phyloP scores from a whole-genome alignment of 164 flowering plant genomes.

The Dillenia suffruticosa region DNA sequence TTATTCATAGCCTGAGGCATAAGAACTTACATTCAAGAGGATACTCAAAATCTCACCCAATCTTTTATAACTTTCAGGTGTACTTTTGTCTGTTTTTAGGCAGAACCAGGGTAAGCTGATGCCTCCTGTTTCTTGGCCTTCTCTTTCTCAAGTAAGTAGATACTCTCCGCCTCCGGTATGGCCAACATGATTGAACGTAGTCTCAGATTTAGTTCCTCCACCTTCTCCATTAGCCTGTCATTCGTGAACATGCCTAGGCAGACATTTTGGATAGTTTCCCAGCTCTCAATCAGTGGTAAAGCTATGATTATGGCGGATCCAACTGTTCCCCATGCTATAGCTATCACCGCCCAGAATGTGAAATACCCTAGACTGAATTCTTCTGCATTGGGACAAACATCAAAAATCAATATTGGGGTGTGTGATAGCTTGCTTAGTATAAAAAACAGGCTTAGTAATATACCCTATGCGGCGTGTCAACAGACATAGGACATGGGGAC shows the following conservation, averaged over 20 bases:
- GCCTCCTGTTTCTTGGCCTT: constrained; percentile 29
- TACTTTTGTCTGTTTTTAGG: neutral
- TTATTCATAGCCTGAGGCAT: too few relatives aligned
- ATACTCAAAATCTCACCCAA: too few relatives aligned
- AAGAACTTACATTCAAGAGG: too few relatives aligned
- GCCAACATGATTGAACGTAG: constrained; percentile 49
- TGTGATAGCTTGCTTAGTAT: too few relatives aligned
- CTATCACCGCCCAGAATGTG: constrained; percentile 88
- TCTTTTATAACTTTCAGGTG: too few relatives aligned
- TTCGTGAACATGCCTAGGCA: constrained; percentile 80
- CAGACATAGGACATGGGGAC: too few relatives aligned
- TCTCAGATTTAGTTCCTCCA: constrained; percentile 63
- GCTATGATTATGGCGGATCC: constrained; percentile 79
- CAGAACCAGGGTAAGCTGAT: constrained; percentile 7
- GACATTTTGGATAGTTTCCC: constrained; percentile 62
- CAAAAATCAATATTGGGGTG: neutral
- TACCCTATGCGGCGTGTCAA: too few relatives aligned
- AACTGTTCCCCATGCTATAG: constrained; percentile 91
- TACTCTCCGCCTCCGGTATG: constrained; percentile 62
- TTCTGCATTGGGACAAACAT: constrained; percentile 36
- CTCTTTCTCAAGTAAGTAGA: constrained; percentile 25
- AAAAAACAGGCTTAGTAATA: too few relatives aligned
- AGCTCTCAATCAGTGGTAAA: constrained; percentile 77
- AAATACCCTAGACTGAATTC: constrained; percentile 76
- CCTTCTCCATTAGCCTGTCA: constrained; percentile 66